Conservation (phyloP, 345 rosid species). For the Acer saccharum region DNA sequence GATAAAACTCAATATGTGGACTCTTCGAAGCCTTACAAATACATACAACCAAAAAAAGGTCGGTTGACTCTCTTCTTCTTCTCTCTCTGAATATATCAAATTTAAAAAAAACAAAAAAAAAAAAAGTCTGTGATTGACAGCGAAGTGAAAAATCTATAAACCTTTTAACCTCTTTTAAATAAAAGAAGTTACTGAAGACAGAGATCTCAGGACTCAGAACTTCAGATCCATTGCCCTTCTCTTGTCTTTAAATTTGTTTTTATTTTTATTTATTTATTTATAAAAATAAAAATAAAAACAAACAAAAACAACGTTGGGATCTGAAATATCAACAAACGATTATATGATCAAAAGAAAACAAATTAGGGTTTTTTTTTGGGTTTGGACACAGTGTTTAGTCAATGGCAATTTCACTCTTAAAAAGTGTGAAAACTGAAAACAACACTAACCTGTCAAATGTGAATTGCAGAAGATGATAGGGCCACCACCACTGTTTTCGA, state of each 20-base stretch:
- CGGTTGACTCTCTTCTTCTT: constrained; percentile 63
- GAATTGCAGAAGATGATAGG: neutral
- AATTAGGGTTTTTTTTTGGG: neutral
- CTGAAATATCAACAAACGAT: neutral
- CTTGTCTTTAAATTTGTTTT: neutral
- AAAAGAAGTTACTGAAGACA: neutral
- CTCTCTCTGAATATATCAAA: constrained; percentile 11
- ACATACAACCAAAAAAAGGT: constrained; percentile 46
- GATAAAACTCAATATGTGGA: constrained; percentile 67
- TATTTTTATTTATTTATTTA: neutral
- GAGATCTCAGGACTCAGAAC: constrained; percentile 7
- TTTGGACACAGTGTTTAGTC: neutral
- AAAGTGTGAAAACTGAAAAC: neutral
- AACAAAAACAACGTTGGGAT: constrained; percentile 17
- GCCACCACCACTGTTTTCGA: neutral
- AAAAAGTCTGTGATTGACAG: constrained; percentile 39
- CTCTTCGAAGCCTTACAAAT: constrained; percentile 73
- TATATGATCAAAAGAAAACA: neutral
- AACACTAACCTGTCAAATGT: neutral
- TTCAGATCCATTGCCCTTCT: constrained; percentile 13
- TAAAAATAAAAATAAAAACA: neutral
- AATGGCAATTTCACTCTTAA: neutral
- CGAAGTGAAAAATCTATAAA: neutral
- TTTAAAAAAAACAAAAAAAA: neutral
- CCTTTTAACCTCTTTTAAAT: neutral